These are phyloP conservation scores for Heliamphora exappendiculata DNA, from an alignment of 148 eudicot species.

Conservation along the genomic window DNA sequence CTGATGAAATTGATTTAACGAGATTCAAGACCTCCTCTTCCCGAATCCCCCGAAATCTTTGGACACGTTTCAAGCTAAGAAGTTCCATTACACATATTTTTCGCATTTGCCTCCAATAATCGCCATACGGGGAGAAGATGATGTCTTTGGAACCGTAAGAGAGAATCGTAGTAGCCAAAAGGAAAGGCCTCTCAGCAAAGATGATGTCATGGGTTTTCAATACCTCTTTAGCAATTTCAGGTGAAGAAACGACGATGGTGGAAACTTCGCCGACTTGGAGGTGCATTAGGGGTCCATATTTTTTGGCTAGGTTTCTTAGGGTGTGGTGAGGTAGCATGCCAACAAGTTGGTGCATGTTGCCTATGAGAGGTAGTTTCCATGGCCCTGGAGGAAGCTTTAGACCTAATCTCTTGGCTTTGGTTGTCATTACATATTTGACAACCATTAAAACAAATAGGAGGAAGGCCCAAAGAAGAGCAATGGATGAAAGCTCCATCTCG, in stretches of 20 bases:
- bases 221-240: not conserved
- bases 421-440: not conserved
- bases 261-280: not conserved
- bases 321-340: not conserved
- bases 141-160: not conserved
- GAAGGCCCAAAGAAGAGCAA: not conserved
- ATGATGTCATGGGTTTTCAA: not conserved
- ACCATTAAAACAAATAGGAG: not conserved
- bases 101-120: constrained; percentile 4
- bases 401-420: not conserved
- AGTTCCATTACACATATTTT: not conserved
- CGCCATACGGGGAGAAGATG: not conserved
- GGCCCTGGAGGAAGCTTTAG: constrained; percentile 6
- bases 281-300: not conserved
- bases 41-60: not conserved
- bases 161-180: not conserved
- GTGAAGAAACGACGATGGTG: not conserved
- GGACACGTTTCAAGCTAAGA: not conserved
- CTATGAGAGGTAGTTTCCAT: constrained; percentile 2
- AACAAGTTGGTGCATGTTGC: constrained; percentile 8
- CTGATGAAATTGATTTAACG: not conserved
- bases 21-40: constrained; percentile 10
- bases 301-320: not conserved
- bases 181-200: constrained; percentile 8
- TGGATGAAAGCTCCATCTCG: not conserved